Percentiles rank a stretch among this genome's conserved stretches.
These are phyloP conservation scores for Pseudomicrostroma phylloplanum DNA, from an alignment of 1,284 basidiomycete genomes.

Conservation along the genomic window DNA sequence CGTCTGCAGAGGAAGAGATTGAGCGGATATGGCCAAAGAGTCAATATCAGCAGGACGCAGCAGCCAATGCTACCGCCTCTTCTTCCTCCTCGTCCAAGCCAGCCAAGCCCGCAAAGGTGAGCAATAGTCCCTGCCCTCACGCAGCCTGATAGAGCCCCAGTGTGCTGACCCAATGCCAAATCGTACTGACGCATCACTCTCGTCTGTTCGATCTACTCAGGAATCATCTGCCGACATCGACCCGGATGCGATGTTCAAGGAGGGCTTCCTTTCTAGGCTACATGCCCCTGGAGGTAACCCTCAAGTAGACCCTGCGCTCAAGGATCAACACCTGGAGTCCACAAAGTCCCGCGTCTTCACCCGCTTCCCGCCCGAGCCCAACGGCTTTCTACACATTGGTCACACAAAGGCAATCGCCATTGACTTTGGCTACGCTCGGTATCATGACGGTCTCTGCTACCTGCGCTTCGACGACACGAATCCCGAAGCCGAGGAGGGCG, in stretches of 20 bases:
- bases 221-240: slow-evolving; percentile 21
- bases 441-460: slow-evolving; percentile 83
- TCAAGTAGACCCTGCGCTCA: slow-evolving; percentile 72
- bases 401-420: slow-evolving; percentile 98
- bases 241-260: slow-evolving; percentile 72
- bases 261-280: slow-evolving; percentile 87
- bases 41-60: slow-evolving; percentile 15
- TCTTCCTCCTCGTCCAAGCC: slow-evolving; percentile 22
- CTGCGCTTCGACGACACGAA: slow-evolving; percentile 98
- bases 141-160: slow-evolving; percentile 12
- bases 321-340: slow-evolving; percentile 70
- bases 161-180: neutral
- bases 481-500: slow-evolving; percentile 91
- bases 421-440: slow-evolving; percentile 93
- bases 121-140: neutral
- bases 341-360: slow-evolving; percentile 85
- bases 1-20: slow-evolving; percentile 72
- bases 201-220: neutral
- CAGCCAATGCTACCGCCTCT: slow-evolving; percentile 58
- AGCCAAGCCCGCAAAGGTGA: slow-evolving; percentile 14
- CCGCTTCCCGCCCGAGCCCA: slow-evolving; percentile 97
- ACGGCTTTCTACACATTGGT: slow-evolving; percentile 87
- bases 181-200: neutral
- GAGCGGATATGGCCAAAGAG: slow-evolving; percentile 65
- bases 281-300: slow-evolving; percentile 93